A percentile compares a stretch with the other conserved stretches of the same genome.
These are phyloP conservation scores for Yarrowia bubula DNA, from an alignment of 805 yeast genomes.

Conservation along the genomic window DNA sequence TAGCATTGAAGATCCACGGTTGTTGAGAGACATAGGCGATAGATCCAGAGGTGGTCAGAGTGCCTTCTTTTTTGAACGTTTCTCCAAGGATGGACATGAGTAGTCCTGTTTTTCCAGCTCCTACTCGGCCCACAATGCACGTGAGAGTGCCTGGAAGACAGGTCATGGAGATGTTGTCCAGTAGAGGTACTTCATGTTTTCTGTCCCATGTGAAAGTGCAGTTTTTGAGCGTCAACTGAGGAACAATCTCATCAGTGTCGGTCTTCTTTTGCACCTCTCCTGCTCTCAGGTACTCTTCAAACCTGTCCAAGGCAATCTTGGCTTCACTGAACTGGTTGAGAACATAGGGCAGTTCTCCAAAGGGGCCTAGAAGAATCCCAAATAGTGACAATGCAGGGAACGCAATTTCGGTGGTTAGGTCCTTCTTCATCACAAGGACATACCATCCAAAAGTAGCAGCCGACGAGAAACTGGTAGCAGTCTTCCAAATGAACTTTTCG, in stretches of 20 bases:
- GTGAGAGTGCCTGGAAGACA: conserved; percentile 66
- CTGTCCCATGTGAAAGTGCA: conserved; percentile 34
- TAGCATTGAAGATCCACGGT: conserved; percentile 84
- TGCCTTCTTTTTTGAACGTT: conserved; percentile 58
- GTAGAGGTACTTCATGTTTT: conserved; percentile 50
- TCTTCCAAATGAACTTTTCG: conserved; percentile 74
- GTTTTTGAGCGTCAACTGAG: conserved; percentile 36
- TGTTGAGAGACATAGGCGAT: conserved; percentile 64
- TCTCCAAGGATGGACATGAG: conserved; percentile 69
- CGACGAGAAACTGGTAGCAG: conserved; percentile 87
- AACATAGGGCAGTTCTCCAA: conserved; percentile 65
- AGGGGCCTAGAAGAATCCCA: conserved; percentile 63
- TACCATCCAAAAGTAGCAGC: conserved; percentile 88
- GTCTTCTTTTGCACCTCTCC: conserved; percentile 44
- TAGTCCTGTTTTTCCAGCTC: conserved; percentile 77
- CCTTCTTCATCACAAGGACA: conserved; percentile 56
- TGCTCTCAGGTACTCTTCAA: conserved; percentile 63
- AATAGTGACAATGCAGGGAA: conserved; percentile 72
- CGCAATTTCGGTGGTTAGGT: conserved; percentile 79
- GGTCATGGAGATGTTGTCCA: conserved; percentile 51
- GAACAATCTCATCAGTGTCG: conserved; percentile 28
- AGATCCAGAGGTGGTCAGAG: conserved; percentile 51
- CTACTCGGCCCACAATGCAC: conserved; percentile 75
- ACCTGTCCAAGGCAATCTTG: conserved; percentile 85
- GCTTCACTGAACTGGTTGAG: conserved; percentile 79